These are phyloP conservation scores for Rutstroemia sp. DNA, from an alignment of 2,329 filamentous ascomycete genomes.

Conservation along the genomic window DNA sequence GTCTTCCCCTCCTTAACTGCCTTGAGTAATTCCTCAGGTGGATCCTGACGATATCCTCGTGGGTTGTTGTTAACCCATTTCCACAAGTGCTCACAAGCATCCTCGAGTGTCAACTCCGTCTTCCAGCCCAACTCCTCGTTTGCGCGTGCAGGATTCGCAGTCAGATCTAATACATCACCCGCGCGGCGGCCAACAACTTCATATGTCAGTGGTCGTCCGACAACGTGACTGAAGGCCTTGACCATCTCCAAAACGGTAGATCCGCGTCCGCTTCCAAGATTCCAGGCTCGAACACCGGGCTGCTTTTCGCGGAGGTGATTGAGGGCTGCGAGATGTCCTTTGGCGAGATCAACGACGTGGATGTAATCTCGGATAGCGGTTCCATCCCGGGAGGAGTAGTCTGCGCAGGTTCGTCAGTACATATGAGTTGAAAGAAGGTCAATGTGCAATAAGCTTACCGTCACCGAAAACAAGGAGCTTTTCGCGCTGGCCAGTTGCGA, in stretches of 20 bases:
- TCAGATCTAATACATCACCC: constrained; percentile 91
- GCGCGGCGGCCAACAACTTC: constrained; percentile 74
- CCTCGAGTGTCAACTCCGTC: constrained; percentile 81
- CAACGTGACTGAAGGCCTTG: constrained; percentile 82
- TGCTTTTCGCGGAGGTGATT: constrained; percentile 79
- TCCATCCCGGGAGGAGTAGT: constrained; percentile 85
- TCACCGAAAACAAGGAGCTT: constrained; percentile 94
- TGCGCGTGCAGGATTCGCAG: constrained; percentile 80
- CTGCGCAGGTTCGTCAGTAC: constrained; percentile 36
- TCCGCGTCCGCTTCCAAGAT: constrained; percentile 87
- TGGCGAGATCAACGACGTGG: constrained; percentile 84
- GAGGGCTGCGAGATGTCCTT: constrained; percentile 80
- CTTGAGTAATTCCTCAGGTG: constrained; percentile 74
- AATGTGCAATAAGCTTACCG: constrained; percentile 46
- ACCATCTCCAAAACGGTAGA: constrained; percentile 97
- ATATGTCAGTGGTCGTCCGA: constrained; percentile 80
- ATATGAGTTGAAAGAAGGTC: neutral
- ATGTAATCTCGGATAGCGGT: constrained; percentile 98
- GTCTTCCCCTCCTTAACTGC: constrained; percentile 39
- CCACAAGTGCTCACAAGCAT: constrained; percentile 93
- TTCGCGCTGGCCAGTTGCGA: constrained; percentile 88
- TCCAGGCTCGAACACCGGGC: constrained; percentile 92
- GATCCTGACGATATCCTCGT: constrained; percentile 84
- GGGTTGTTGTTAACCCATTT: constrained; percentile 97
- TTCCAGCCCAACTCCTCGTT: constrained; percentile 90